These are phyloP conservation scores for Amborella trichopoda DNA, from an alignment of 164 flowering plant genomes.

Conservation along the genomic window DNA sequence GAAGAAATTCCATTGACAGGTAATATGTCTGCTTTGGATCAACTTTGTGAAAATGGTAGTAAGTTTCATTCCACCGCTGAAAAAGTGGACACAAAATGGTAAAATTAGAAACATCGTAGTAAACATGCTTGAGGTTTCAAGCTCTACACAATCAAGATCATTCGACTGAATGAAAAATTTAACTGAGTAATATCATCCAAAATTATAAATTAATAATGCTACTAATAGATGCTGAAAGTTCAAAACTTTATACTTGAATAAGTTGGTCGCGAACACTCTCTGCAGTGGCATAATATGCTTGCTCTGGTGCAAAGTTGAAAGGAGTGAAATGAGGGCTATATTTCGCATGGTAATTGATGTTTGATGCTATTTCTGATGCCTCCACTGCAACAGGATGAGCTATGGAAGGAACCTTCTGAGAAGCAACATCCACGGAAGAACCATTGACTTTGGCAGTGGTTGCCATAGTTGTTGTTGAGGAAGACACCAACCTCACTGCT, in stretches of 20 bases:
- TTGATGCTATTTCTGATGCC: conserved; percentile 61
- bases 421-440: too few species aligned
- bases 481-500: too few species aligned
- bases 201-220: too few species aligned
- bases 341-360: conserved; percentile 74
- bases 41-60: conserved; percentile 60
- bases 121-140: neutral
- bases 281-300: conserved; percentile 78
- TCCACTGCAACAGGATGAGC: conserved; percentile 59
- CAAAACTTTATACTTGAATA: conserved; percentile 29
- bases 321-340: conserved; percentile 90
- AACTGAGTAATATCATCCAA: too few species aligned
- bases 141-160: too few species aligned
- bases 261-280: conserved; percentile 85
- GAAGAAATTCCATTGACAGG: conserved; percentile 95
- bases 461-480: too few species aligned
- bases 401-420: conserved; percentile 35
- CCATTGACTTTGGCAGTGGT: too few species aligned
- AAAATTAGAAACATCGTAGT: neutral
- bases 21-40: conserved; percentile 95
- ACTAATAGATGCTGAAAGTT: too few species aligned
- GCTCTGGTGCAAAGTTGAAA: conserved; percentile 81
- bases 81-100: conserved; percentile 3
- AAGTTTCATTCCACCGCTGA: conserved; percentile 98
- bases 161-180: too few species aligned